phyloP scores from a whole-genome alignment of 257 asterid genomes.

The Jacaranda copaia region DNA sequence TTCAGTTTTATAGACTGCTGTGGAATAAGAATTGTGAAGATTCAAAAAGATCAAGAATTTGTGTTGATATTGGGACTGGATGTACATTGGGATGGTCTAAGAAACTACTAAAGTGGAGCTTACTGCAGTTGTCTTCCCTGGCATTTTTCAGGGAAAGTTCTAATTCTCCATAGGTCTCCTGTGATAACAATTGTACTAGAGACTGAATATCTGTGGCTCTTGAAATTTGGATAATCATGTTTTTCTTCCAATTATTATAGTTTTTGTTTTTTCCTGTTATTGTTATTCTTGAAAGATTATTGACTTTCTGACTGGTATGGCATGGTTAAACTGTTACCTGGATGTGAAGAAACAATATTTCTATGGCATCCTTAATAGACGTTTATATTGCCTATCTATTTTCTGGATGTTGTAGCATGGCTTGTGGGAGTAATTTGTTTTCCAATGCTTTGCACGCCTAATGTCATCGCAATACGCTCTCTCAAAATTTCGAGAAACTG shows the following conservation, averaged over 20 bases:
- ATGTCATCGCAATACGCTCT: not conserved
- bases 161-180: not conserved
- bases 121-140: constrained; percentile 9
- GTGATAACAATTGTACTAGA: not conserved
- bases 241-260: not conserved
- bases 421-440: constrained; percentile 1
- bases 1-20: not conserved
- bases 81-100: not conserved
- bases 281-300: not conserved
- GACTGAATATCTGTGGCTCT: not conserved
- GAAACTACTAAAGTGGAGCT: not conserved
- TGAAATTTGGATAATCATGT: not conserved
- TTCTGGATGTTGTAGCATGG: constrained; percentile 13
- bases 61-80: not conserved
- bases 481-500: not conserved
- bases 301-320: not conserved
- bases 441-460: not conserved
- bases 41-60: not conserved
- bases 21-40: not conserved
- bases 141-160: not conserved
- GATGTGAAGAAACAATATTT: not conserved
- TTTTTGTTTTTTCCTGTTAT: not conserved
- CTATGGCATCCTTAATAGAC: not conserved
- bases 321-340: not conserved
- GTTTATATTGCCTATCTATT: not conserved